These are phyloP conservation scores for Trichophyton verrucosum DNA, from an alignment of 2,329 filamentous ascomycete species.

Conservation along the genomic window DNA sequence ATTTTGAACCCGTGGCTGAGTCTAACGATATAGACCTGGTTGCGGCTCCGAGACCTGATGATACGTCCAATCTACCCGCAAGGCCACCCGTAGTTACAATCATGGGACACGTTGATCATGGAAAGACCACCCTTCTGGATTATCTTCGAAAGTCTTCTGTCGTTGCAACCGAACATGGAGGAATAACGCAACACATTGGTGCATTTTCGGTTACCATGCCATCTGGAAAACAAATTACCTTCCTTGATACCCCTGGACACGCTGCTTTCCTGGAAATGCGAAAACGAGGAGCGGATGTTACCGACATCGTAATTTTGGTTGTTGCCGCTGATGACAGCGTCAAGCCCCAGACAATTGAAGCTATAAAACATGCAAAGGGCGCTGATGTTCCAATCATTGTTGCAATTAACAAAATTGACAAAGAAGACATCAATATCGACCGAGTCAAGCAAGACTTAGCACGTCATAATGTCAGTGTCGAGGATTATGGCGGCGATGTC, in stretches of 20 bases:
- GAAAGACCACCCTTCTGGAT: constrained; percentile 92
- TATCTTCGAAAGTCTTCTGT: constrained; percentile 87
- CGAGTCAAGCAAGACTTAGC: constrained; percentile 80
- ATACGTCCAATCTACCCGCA: constrained; percentile 53
- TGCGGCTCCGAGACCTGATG: constrained; percentile 55
- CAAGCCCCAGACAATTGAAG: constrained; percentile 92
- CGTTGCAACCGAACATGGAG: constrained; percentile 81
- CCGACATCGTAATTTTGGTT: constrained; percentile 90
- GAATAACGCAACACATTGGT: constrained; percentile 97
- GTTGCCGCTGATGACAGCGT: constrained; percentile 96
- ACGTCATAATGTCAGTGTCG: constrained; percentile 72
- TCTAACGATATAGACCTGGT: constrained; percentile 56
- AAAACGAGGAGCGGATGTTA: constrained; percentile 86
- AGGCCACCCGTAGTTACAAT: constrained; percentile 94
- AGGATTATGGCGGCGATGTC: constrained; percentile 89
- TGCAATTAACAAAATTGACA: constrained; percentile 95
- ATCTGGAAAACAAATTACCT: constrained; percentile 81
- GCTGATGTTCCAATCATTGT: constrained; percentile 93
- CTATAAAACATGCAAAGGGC: constrained; percentile 78
- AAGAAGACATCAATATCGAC: constrained; percentile 65
- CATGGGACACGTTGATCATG: constrained; percentile 98
- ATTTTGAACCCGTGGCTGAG: constrained; percentile 72
- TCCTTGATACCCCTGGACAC: constrained; percentile 92
- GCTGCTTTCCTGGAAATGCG: constrained; percentile 94
- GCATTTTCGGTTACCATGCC: constrained; percentile 87